phyloP scores from a whole-genome alignment of 2,329 filamentous ascomycete genomes.

The Cordyceps cicadae region DNA sequence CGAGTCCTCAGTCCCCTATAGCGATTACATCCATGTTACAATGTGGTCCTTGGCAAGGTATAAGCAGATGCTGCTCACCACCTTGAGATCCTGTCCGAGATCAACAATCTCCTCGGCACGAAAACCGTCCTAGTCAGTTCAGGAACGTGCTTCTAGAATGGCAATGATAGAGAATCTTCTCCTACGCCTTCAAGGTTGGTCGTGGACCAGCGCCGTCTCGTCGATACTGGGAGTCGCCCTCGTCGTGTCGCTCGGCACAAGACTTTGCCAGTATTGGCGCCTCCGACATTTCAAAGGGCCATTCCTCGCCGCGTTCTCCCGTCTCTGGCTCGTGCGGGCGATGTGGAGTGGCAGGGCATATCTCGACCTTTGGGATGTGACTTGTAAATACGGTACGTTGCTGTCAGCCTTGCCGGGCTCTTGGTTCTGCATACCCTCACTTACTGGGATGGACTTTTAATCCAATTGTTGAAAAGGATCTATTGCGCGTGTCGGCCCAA shows the following conservation, averaged over 20 bases:
- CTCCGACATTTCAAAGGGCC: conserved; percentile 35
- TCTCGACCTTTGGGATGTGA: conserved; percentile 28
- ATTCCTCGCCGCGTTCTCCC: conserved; percentile 28
- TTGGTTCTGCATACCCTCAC: not conserved
- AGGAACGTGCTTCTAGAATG: too few species aligned
- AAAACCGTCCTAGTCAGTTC: too few species aligned
- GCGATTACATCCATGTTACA: too few species aligned
- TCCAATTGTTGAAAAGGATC: conserved; percentile 19
- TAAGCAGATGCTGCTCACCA: too few species aligned
- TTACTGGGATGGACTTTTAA: not conserved
- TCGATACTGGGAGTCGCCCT: not conserved
- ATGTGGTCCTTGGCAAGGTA: too few species aligned
- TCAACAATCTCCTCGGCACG: too few species aligned
- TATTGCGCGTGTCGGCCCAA: conserved; percentile 33
- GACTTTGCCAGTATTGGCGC: conserved; percentile 24
- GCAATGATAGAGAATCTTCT: too few species aligned
- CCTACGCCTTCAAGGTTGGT: not conserved
- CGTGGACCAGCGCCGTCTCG: not conserved
- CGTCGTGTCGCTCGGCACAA: conserved; percentile 12
- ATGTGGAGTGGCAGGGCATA: conserved; percentile 26
- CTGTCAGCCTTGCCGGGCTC: not conserved
- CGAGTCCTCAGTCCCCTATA: too few species aligned
- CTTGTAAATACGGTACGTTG: conserved; percentile 27
- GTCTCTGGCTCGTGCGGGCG: conserved; percentile 29
- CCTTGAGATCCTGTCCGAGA: too few species aligned